Percentiles rank a stretch among this genome's conserved stretches.
phyloP scores from a whole-genome alignment of 768 basidiomycete genomes.

The Mycena vitilis region DNA sequence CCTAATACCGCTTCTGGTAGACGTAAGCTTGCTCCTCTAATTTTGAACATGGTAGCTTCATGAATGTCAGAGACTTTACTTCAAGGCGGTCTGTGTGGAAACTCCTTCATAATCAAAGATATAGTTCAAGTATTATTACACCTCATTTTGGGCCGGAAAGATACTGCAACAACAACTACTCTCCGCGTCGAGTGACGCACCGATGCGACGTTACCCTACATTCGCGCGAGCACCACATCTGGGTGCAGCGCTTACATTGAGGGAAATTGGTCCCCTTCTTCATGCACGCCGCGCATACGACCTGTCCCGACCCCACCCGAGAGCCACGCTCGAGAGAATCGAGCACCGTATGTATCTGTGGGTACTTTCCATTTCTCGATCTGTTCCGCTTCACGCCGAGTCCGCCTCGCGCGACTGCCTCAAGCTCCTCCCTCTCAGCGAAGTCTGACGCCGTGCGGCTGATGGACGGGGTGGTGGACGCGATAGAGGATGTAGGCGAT shows the following conservation, averaged over 20 bases:
- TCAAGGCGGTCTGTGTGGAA: too few species aligned
- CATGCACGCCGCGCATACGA: constrained; percentile 16
- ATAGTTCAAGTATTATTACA: too few species aligned
- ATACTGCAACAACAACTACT: too few species aligned
- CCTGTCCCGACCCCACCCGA: neutral
- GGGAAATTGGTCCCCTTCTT: constrained; percentile 20
- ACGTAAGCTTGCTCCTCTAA: too few species aligned
- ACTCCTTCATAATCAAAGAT: too few species aligned
- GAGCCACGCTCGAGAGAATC: constrained; percentile 2
- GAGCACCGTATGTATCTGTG: neutral
- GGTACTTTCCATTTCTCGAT: neutral
- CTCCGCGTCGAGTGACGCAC: neutral
- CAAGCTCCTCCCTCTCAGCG: neutral
- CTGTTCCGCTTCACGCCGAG: neutral
- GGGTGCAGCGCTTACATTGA: constrained; percentile 10
- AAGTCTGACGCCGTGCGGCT: constrained; percentile 14
- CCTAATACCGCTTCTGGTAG: too few species aligned
- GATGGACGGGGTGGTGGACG: neutral
- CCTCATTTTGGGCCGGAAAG: too few species aligned
- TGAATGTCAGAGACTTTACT: too few species aligned
- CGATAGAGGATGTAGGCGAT: neutral
- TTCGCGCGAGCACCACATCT: constrained; percentile 18
- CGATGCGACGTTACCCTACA: constrained; percentile 14
- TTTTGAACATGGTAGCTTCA: too few species aligned
- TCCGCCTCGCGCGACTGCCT: too few species aligned